Base-by-base conservation (phyloP, 228 moss, liverwort and hornwort species). In the Sphagnum magellanicum region DNA sequence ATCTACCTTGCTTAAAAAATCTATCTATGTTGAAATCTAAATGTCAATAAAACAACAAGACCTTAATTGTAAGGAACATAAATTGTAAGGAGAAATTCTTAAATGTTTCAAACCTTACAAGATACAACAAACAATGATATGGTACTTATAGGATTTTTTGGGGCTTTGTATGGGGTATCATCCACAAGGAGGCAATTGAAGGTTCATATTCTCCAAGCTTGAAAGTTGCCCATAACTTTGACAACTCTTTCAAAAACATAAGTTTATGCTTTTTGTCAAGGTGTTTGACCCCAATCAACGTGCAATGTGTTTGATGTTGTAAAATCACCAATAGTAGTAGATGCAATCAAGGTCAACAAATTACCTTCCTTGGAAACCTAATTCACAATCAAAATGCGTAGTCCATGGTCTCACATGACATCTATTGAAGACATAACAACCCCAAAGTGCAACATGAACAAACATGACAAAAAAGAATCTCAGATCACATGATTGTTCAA, bases 111-210 rank as follows among this genome's bases (percentile, higher is more conserved):
- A 0, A n/a, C 10, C n/a, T 59, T 59, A 10, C 10, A 59, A 59
- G 1, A 10, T n/a, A 59, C 10, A 10, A n/a, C 0, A 10, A 59
- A 10, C 59, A 10, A 59, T 59, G 10, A 10, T 59, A 49, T 17
- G 17, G 17, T 17, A 78, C 82, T 58, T 63, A 83, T 76, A 65
- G 91, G 91, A 53, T 92, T 92, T 17, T 74, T 78, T 60, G 87
- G 67, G 52, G 91, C 89, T 68, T 92, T 92, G 77, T 92, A 92
- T 4, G 91, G 81, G 51, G 91, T 89, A 81, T 92, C 91, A 64
- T 92, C 91, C 61, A 92, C 79, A 62, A 92, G 81, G 63, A 92
- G 17, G 17, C 17, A 17, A 17, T 89, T 92, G 12, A 74, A 76
- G 8, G 87, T 87, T 84, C 87, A 66, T 77, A 92, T n/a, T 81